These are phyloP conservation scores for Helminthosporium solani DNA, from an alignment of 2,329 filamentous ascomycete species.

Conservation along the genomic window DNA sequence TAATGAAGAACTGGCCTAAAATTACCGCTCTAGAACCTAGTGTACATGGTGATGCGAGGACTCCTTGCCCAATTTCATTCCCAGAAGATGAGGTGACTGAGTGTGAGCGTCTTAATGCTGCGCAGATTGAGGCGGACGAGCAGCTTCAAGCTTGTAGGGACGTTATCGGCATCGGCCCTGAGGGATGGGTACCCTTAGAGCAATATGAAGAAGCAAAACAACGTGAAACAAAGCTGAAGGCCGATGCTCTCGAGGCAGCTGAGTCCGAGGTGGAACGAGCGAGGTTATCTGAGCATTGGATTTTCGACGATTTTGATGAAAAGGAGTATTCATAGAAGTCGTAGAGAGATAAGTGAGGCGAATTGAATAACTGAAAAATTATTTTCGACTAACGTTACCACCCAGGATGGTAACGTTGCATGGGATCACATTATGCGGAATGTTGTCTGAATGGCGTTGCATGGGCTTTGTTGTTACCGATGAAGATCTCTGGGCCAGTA, in stretches of 20 bases:
- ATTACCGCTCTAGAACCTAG: constrained; percentile 8
- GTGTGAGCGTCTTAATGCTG: constrained; percentile 21
- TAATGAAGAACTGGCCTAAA: constrained; percentile 22
- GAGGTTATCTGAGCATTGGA: constrained; percentile 25
- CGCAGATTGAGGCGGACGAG: constrained; percentile 26
- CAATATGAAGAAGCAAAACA: constrained; percentile 23
- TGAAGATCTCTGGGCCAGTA: too few relatives aligned
- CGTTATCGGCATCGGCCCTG: constrained; percentile 23
- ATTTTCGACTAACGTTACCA: too few relatives aligned
- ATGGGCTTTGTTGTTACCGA: too few relatives aligned
- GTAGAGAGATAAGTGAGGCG: too few relatives aligned
- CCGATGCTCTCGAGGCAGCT: constrained; percentile 21
- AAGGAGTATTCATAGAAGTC: constrained; percentile 19
- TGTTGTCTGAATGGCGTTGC: too few relatives aligned
- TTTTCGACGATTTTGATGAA: constrained; percentile 38
- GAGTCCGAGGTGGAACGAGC: constrained; percentile 22
- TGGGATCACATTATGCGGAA: too few relatives aligned
- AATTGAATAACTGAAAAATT: too few relatives aligned
- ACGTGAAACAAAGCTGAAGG: constrained; percentile 22
- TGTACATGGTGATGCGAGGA: constrained; percentile 4
- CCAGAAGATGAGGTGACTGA: constrained; percentile 20
- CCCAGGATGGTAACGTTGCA: too few relatives aligned
- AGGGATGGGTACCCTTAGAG: constrained; percentile 31
- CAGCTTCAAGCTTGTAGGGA: constrained; percentile 25
- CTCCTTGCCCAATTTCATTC: constrained; percentile 24